Conservation (phyloP, 768 basidiomycete species). For the Neoboletus subvelutipes region DNA sequence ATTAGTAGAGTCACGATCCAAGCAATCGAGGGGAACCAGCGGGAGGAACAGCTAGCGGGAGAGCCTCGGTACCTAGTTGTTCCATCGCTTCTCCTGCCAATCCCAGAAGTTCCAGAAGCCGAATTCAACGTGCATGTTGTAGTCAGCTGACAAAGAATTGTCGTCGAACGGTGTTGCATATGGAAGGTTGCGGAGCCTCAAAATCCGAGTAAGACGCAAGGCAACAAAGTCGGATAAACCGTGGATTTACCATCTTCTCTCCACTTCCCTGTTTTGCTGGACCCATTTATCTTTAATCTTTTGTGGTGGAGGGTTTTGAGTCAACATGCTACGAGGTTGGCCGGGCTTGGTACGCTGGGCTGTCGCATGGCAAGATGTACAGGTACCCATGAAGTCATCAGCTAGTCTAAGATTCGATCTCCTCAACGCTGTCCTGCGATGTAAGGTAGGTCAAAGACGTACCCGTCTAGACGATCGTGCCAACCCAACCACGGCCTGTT, state of each 20-base stretch:
- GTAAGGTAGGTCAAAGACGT: background rate
- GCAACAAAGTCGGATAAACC: background rate
- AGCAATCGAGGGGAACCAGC: background rate
- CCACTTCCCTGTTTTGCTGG: background rate
- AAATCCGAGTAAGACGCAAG: background rate
- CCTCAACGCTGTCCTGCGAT: background rate
- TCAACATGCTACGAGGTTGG: background rate
- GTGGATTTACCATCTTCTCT: background rate
- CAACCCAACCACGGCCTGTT: constrained; percentile 5
- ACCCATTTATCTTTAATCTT: background rate
- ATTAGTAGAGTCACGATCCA: background rate
- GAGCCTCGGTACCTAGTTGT: background rate
- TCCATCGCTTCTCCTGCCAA: background rate
- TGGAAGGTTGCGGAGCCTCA: background rate
- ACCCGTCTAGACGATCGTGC: constrained; percentile 3
- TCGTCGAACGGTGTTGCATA: background rate
- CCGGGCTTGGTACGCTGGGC: background rate
- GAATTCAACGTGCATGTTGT: background rate
- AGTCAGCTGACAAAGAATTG: background rate
- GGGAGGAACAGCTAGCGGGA: background rate
- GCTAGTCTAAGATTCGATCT: background rate
- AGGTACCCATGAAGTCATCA: constrained; percentile 3
- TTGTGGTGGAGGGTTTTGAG: background rate
- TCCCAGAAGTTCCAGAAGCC: background rate
- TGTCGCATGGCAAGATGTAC: constrained; percentile 5